phyloP scores from a whole-genome alignment of 352 stramenopile species.

The Bremia lactucae region DNA sequence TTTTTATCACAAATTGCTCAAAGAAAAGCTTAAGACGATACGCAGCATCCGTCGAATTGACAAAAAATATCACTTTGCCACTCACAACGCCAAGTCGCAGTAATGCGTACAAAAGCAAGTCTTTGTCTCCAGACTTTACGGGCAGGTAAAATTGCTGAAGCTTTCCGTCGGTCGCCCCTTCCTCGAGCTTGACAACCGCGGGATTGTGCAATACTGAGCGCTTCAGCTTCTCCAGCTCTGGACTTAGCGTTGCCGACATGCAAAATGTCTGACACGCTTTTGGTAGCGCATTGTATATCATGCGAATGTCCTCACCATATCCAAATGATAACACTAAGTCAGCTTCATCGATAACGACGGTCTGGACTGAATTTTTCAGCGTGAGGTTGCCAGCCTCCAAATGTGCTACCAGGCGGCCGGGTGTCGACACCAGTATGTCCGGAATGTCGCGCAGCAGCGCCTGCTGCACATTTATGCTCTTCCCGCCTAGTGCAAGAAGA shows the following conservation, averaged over 20 bases:
- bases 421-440: slow-evolving; percentile 92
- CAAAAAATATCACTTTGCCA: slow-evolving; percentile 98
- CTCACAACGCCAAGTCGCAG: slow-evolving; percentile 96
- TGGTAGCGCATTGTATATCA: slow-evolving; percentile 90
- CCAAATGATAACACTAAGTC: slow-evolving; percentile 97
- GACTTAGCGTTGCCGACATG: slow-evolving; percentile 95
- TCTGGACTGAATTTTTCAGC: slow-evolving; percentile 89
- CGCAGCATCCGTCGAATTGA: slow-evolving; percentile 90
- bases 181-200: slow-evolving; percentile 94
- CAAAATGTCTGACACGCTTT: slow-evolving; percentile 97
- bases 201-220: slow-evolving; percentile 94
- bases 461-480: slow-evolving; percentile 86
- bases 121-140: slow-evolving; percentile 87
- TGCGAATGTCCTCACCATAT: slow-evolving; percentile 88
- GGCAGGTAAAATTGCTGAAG: slow-evolving; percentile 95
- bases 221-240: slow-evolving; percentile 95
- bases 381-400: slow-evolving; percentile 69
- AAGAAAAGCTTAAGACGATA: slow-evolving; percentile 99
- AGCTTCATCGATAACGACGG: slow-evolving; percentile 96
- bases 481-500: slow-evolving; percentile 82
- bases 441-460: slow-evolving; percentile 76
- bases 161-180: slow-evolving; percentile 81
- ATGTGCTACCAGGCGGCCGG: slow-evolving; percentile 88
- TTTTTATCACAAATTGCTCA: slow-evolving; percentile 98
- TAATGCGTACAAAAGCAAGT: slow-evolving; percentile 96